Evolutionary conservation across 1,284 basidiomycete genomes (phyloP).

Genomic region (Hypsizygus ulmarius): DNA sequence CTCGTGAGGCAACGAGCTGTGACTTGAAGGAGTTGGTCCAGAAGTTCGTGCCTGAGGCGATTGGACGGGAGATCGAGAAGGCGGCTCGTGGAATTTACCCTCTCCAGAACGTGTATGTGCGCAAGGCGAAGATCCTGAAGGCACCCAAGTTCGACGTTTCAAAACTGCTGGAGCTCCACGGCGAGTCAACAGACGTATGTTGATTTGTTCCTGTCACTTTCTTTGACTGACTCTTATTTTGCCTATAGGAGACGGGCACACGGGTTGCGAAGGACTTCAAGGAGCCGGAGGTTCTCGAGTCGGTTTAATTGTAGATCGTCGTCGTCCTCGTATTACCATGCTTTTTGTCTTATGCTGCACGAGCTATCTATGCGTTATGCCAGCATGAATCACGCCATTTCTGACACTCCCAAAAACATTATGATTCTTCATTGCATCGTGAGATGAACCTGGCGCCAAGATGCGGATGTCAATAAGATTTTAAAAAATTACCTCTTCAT

Average conservation of each 20-base stretch:
- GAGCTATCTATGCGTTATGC: slow-evolving; percentile 15
- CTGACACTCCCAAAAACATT: not conserved
- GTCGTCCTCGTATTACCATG: slow-evolving; percentile 17
- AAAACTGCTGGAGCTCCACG: slow-evolving; percentile 95
- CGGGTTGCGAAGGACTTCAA: slow-evolving; percentile 89
- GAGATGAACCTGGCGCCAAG: not conserved
- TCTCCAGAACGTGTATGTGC: slow-evolving; percentile 96
- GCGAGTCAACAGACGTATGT: slow-evolving; percentile 88
- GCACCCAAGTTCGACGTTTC: slow-evolving; percentile 95
- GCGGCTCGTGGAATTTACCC: slow-evolving; percentile 95
- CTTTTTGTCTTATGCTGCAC: slow-evolving; percentile 16
- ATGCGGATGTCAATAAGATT: not conserved
- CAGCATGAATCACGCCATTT: slow-evolving; percentile 2
- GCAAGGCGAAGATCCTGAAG: slow-evolving; percentile 98
- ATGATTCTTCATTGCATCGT: too few species aligned
- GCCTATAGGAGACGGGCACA: slow-evolving; percentile 79
- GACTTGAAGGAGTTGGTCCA: slow-evolving; percentile 98
- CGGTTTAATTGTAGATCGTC: slow-evolving; percentile 55
- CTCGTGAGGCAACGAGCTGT: slow-evolving; percentile 90
- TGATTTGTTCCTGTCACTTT: slow-evolving; percentile 1
- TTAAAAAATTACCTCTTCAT: not conserved
- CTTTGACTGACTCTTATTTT: slow-evolving; percentile 8
- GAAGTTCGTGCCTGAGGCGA: slow-evolving; percentile 99
- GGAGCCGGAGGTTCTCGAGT: slow-evolving; percentile 85
- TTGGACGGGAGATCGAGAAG: slow-evolving; percentile 99